phyloP scores from a whole-genome alignment of 1,284 basidiomycete genomes.

The Meira nashicola region DNA sequence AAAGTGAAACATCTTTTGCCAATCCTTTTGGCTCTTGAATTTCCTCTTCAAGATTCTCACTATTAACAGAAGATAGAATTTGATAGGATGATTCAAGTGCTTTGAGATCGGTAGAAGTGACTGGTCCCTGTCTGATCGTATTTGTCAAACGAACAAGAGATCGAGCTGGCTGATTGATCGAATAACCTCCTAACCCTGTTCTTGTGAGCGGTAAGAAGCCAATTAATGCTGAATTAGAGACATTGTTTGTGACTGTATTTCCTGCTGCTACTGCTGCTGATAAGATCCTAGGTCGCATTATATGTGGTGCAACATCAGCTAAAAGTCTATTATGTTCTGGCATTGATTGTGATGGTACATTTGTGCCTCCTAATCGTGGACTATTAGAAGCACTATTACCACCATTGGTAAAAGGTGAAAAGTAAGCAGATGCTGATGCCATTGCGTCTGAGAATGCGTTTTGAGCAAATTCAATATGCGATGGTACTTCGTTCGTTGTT shows the following conservation, averaged over 20 bases:
- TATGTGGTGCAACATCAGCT: constrained; percentile 50
- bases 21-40: constrained; percentile 19
- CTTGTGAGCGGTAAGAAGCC: constrained; percentile 26
- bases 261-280: constrained; percentile 35
- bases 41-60: constrained; percentile 12
- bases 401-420: constrained; percentile 12
- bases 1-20: constrained; percentile 38
- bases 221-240: constrained; percentile 33
- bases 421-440: constrained; percentile 5
- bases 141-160: constrained; percentile 44
- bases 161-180: constrained; percentile 42
- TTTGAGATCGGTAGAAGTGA: constrained; percentile 38
- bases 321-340: constrained; percentile 26
- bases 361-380: not conserved
- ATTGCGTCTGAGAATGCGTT: constrained; percentile 6
- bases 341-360: not conserved
- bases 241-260: constrained; percentile 2
- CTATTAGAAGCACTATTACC: not conserved
- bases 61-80: constrained; percentile 37
- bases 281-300: constrained; percentile 49
- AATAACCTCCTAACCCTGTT: constrained; percentile 32
- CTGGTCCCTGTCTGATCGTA: constrained; percentile 38
- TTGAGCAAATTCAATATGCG: too few relatives aligned
- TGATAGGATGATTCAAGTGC: constrained; percentile 47
- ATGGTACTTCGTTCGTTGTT: too few relatives aligned